These are phyloP conservation scores for Fusarium proliferatum DNA, from an alignment of 2,329 filamentous ascomycete species.

Conservation along the genomic window DNA sequence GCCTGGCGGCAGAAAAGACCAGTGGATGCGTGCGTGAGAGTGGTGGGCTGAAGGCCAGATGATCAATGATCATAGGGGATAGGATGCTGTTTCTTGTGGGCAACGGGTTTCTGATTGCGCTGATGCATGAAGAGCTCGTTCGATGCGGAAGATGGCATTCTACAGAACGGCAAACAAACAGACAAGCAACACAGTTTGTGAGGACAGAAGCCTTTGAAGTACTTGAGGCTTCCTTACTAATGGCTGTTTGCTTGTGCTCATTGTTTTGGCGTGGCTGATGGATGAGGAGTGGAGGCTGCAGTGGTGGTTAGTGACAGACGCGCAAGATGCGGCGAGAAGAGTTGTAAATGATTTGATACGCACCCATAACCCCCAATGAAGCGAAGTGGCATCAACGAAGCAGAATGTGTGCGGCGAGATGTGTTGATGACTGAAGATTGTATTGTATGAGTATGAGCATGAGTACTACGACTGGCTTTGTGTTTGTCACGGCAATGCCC, in stretches of 20 bases:
- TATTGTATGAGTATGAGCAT: conserved; percentile 23
- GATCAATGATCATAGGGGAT: conserved; percentile 42
- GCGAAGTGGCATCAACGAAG: conserved; percentile 40
- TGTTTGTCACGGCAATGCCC: conserved; percentile 9
- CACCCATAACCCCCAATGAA: conserved; percentile 42
- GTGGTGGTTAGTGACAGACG: conserved; percentile 42
- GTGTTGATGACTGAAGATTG: conserved; percentile 34
- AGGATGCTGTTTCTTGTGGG: conserved; percentile 42
- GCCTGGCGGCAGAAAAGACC: conserved; percentile 40
- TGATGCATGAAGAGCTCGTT: conserved; percentile 7
- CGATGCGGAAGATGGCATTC: conserved; percentile 31
- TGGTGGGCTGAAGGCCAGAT: conserved; percentile 50
- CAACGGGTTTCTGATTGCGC: conserved; percentile 7
- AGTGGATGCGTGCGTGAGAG: conserved; percentile 48
- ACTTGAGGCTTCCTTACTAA: conserved; percentile 24
- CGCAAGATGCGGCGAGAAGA: conserved; percentile 46
- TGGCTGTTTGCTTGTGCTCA: conserved; percentile 34
- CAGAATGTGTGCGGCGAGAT: conserved; percentile 29
- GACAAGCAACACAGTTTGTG: conserved; percentile 1
- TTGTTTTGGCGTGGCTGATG: conserved; percentile 40
- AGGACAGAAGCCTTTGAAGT: conserved; percentile 24
- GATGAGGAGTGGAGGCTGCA: conserved; percentile 43
- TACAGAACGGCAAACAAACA: conserved; percentile 39
- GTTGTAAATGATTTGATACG: conserved; percentile 49
- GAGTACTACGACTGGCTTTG: conserved; percentile 13